Evolutionary conservation across 2,329 filamentous ascomycete genomes (phyloP).

Genomic region (Stemphylium lycopersici): DNA sequence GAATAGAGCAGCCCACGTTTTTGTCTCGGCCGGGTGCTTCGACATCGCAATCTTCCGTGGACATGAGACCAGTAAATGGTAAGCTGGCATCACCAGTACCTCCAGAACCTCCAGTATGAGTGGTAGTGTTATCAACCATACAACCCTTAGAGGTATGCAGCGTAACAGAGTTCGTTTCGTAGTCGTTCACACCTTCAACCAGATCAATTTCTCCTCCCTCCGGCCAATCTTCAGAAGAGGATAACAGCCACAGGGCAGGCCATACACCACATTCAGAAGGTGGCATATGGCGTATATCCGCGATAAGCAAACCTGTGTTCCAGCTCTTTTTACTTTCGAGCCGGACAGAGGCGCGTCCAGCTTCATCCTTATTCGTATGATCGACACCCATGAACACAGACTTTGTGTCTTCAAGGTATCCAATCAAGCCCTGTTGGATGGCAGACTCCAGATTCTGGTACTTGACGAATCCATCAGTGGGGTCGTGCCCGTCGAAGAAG

Average conservation of each 20-base stretch:
- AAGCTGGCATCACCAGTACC: not conserved
- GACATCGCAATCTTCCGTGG: slow-evolving; percentile 56
- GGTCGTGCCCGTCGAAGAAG: slow-evolving; percentile 38
- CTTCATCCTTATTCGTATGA: slow-evolving; percentile 33
- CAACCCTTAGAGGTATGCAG: slow-evolving; percentile 41
- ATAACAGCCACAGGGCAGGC: slow-evolving; percentile 45
- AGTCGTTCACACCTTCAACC: slow-evolving; percentile 45
- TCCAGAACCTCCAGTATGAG: not conserved
- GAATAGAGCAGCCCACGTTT: slow-evolving; percentile 43
- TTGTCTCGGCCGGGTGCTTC: slow-evolving; percentile 27
- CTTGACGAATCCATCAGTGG: slow-evolving; percentile 40
- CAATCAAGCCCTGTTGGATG: slow-evolving; percentile 19
- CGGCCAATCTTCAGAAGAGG: slow-evolving; percentile 39
- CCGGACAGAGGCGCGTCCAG: slow-evolving; percentile 39
- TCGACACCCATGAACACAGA: slow-evolving; percentile 53
- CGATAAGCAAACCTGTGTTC: slow-evolving; percentile 41
- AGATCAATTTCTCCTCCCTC: slow-evolving; percentile 45
- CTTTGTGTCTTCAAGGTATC: slow-evolving; percentile 25
- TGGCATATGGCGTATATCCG: slow-evolving; percentile 47
- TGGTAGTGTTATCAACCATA: slow-evolving; percentile 25
- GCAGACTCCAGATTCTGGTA: slow-evolving; percentile 31
- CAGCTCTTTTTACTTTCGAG: slow-evolving; percentile 39
- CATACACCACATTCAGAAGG: slow-evolving; percentile 37
- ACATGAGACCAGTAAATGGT: slow-evolving; percentile 52
- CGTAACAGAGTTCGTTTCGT: slow-evolving; percentile 35